Percentiles rank a stretch among this genome's conserved stretches.
These are phyloP conservation scores for Tolypocladium album DNA, from an alignment of 2,329 filamentous ascomycete genomes.

Conservation along the genomic window DNA sequence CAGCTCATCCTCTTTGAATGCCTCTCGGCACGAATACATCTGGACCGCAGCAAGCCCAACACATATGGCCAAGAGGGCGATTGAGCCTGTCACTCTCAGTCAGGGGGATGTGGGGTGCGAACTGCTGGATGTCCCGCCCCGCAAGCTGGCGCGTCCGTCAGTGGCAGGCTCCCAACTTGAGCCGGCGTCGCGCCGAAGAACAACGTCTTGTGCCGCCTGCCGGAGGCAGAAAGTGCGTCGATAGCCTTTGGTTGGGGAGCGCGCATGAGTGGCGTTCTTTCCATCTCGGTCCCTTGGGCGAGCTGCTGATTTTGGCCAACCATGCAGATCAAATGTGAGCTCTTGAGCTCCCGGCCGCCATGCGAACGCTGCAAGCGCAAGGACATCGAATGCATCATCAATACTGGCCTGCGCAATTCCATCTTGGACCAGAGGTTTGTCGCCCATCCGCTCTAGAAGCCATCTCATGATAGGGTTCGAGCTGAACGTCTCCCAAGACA, in stretches of 20 bases:
- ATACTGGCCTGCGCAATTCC: constrained; percentile 1
- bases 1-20: background rate
- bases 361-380: constrained; percentile 2
- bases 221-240: no score
- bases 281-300: no score
- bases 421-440: constrained; percentile 3
- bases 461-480: no score
- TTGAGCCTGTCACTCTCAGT: background rate
- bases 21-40: background rate
- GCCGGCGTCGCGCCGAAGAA: no score
- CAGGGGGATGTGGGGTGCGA: background rate
- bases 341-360: constrained; percentile 1
- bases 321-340: no score
- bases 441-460: background rate
- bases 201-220: no score
- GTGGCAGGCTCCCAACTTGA: no score
- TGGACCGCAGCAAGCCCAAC: background rate
- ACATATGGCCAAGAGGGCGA: background rate
- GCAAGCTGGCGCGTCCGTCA: background rate
- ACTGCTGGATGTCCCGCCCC: background rate
- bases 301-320: no score
- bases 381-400: constrained; percentile 3
- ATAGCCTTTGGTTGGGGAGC: no score
- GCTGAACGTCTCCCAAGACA: background rate
- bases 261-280: no score